phyloP scores from a whole-genome alignment of 345 rosid species.

The Acer negundo region DNA sequence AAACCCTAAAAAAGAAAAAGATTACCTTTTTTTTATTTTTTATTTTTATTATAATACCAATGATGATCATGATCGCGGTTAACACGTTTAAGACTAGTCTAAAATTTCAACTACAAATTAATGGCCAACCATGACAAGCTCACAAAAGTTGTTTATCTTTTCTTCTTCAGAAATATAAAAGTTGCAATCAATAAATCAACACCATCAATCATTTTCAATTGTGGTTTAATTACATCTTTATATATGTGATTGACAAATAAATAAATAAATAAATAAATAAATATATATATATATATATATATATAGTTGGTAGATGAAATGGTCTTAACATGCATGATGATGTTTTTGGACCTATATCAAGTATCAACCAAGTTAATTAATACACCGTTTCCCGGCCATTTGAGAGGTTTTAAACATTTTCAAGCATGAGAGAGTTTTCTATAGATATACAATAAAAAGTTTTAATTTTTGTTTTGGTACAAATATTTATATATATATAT shows the following conservation, averaged over 20 bases:
- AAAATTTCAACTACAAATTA: constrained; percentile 5
- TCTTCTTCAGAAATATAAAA: background rate
- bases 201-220: constrained; percentile 17
- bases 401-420: background rate
- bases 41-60: background rate
- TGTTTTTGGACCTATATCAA: background rate
- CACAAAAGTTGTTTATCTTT: background rate
- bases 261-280: too few species aligned
- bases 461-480: too few species aligned
- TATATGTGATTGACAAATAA: background rate
- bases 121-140: background rate
- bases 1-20: background rate
- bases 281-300: background rate
- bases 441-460: too few species aligned
- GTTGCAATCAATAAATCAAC: background rate
- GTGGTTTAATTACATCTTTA: background rate
- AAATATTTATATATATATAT: too few species aligned
- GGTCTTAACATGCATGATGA: background rate
- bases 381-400: background rate
- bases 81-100: constrained; percentile 3
- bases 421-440: too few species aligned
- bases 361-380: background rate
- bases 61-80: background rate
- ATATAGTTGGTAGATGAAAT: constrained; percentile 1
- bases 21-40: background rate